These are phyloP conservation scores for Setomelanomma holmii DNA, from an alignment of 2,329 filamentous ascomycete genomes.

Conservation along the genomic window DNA sequence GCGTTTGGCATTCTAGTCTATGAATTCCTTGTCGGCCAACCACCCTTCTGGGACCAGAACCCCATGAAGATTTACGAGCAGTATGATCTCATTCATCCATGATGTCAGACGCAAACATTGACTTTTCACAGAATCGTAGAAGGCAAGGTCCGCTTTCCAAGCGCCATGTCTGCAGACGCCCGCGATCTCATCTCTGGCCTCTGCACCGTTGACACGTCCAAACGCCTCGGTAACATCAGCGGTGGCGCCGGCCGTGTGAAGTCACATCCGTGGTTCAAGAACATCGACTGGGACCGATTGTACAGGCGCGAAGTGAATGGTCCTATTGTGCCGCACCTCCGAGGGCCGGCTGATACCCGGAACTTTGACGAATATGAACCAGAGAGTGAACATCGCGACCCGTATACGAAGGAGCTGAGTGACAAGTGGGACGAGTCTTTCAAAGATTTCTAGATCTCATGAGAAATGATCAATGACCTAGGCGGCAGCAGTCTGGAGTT, in stretches of 20 bases:
- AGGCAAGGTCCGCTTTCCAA: slow-evolving; percentile 77
- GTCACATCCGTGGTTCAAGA: slow-evolving; percentile 75
- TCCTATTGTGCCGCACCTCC: slow-evolving; percentile 77
- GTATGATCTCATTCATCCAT: slow-evolving; percentile 33
- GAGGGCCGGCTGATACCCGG: slow-evolving; percentile 75
- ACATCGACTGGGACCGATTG: slow-evolving; percentile 76
- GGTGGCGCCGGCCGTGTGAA: slow-evolving; percentile 77
- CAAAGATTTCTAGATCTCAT: slow-evolving; percentile 66
- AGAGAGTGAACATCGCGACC: slow-evolving; percentile 69
- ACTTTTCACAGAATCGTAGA: slow-evolving; percentile 71
- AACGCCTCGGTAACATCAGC: slow-evolving; percentile 78
- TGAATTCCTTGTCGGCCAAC: slow-evolving; percentile 84
- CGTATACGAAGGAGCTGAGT: slow-evolving; percentile 73
- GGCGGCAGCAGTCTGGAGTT: neutral
- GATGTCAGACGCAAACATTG: neutral
- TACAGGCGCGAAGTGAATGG: slow-evolving; percentile 69
- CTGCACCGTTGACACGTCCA: slow-evolving; percentile 80
- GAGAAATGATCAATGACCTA: neutral
- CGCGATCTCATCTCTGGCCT: slow-evolving; percentile 78
- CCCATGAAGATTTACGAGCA: slow-evolving; percentile 86
- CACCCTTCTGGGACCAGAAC: slow-evolving; percentile 86
- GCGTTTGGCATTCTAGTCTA: slow-evolving; percentile 83
- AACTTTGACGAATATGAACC: slow-evolving; percentile 88
- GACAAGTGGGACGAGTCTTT: slow-evolving; percentile 75
- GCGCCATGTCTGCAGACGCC: slow-evolving; percentile 70